These are phyloP conservation scores for Cladosporium austrohemisphaericum DNA, from an alignment of 2,329 filamentous ascomycete species.

Conservation along the genomic window DNA sequence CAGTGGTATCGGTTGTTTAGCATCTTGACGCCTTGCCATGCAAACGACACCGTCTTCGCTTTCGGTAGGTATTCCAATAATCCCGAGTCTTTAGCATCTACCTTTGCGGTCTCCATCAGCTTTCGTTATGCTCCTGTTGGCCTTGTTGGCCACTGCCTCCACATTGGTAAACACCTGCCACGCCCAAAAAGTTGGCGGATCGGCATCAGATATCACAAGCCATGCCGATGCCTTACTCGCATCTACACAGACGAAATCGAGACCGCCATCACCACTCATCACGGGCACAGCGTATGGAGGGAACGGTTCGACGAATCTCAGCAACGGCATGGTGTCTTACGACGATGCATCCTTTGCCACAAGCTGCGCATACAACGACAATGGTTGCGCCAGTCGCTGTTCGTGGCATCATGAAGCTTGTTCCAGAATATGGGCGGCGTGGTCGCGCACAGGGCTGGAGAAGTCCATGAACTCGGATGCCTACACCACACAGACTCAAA, in stretches of 20 bases:
- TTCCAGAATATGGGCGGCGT: constrained; percentile 4
- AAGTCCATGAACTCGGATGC: neutral
- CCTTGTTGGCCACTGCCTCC: neutral
- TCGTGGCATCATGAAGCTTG: constrained; percentile 5
- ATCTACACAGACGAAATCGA: neutral
- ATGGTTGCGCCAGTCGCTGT: neutral
- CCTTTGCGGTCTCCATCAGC: neutral
- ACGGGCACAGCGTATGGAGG: neutral
- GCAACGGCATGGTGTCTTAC: neutral
- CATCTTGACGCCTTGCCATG: too few species aligned
- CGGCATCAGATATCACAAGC: too few species aligned
- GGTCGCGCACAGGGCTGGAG: neutral
- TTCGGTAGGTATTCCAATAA: too few species aligned
- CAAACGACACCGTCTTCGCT: too few species aligned
- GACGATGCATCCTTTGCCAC: constrained; percentile 5
- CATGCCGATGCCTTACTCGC: too few species aligned
- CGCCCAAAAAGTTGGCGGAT: too few species aligned
- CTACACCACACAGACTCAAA: neutral
- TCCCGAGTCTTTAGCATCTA: too few species aligned
- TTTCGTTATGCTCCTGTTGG: neutral
- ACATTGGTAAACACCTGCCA: neutral
- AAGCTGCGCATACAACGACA: constrained; percentile 4
- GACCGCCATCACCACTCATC: neutral
- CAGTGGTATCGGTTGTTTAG: too few species aligned
- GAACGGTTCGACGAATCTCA: neutral